A percentile compares a stretch with the other conserved stretches of the same genome.
These are phyloP conservation scores for Corymbia citriodora DNA, from an alignment of 441 rosid genomes.

Conservation along the genomic window DNA sequence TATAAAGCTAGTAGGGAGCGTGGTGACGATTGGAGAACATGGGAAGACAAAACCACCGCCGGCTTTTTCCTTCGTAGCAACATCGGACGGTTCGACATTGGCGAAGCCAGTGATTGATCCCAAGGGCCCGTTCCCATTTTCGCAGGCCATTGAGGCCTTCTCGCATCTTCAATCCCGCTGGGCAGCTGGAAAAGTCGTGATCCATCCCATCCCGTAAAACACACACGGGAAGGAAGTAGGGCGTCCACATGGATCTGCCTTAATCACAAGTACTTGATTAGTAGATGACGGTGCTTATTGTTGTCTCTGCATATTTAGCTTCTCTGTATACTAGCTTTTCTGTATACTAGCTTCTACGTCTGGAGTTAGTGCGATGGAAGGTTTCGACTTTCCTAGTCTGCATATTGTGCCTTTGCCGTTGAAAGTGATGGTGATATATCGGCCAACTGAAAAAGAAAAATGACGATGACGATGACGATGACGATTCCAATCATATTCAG, in stretches of 20 bases:
- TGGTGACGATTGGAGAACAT: not conserved
- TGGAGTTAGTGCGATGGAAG: not conserved
- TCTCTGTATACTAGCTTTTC: not conserved
- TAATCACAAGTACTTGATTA: not conserved
- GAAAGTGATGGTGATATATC: not conserved
- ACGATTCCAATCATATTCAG: too few species aligned
- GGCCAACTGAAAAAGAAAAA: not conserved
- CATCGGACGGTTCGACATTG: not conserved
- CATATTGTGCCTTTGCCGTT: not conserved
- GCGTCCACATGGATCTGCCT: not conserved
- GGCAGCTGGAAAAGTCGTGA: slow-evolving; percentile 1
- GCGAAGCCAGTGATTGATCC: slow-evolving; percentile 3
- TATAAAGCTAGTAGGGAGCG: not conserved
- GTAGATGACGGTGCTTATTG: not conserved
- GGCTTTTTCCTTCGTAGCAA: not conserved
- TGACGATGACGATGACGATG: not conserved
- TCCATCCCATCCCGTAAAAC: not conserved
- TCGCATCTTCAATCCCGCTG: not conserved
- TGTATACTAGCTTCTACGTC: not conserved
- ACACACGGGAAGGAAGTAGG: not conserved
- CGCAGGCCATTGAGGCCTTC: not conserved
- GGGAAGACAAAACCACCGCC: not conserved
- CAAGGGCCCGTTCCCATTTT: not conserved
- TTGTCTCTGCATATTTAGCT: not conserved
- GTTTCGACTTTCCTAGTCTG: not conserved